Evolutionary conservation across 495 filamentous ascomycete species (phyloP), one percentile per base, ranked within the genome.

Genomic region (Glonium stellatum): DNA sequence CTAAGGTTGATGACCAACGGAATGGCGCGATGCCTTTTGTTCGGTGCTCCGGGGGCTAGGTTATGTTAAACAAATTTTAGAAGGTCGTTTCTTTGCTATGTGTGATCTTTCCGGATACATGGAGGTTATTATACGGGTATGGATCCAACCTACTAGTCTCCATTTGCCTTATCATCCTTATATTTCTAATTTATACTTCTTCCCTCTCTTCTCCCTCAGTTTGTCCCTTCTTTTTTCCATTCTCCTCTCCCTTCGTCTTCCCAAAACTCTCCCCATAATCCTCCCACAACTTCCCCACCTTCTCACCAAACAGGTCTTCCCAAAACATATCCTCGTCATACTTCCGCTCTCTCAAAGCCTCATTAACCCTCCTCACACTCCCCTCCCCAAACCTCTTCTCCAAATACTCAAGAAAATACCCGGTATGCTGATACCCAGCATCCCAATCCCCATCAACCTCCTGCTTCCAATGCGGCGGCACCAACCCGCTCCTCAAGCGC

Each of bases 391-490:
- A 87, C 47, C 77, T 71, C 11, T 70, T 52, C 70, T 88, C 82
- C 54, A 89, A 71, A 76, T 86, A 89, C 42, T 93, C 83, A 54
- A 98, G 73, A 69, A 98, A 97, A 70, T 87, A 98, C 4, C 84
- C 93, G 19, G 93, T 98, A 66, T 87, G 81, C 78, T 96, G 85
- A 76, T 98, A 98, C 8, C 93, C 93, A 54, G 79, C 82, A 74
- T 98, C 92, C 93, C 93, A 97, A 13, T 79, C 78, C 6, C 82
- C 80, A 27, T 73, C 73, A 0, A 78, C 74, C 23, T 77, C 78
- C 3, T 78, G 79, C 63, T 80, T 84, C 93, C 93, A 98, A 75
- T 97, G 91, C 44, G 89, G 87, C 19, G 93, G 90, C 41, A 75
- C 79, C 44, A 95, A 72, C 0, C 82, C 82, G 54, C 85, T 83